Conservation (phyloP, 495 filamentous ascomycete species). For the Lasiosphaeris hirsuta region DNA sequence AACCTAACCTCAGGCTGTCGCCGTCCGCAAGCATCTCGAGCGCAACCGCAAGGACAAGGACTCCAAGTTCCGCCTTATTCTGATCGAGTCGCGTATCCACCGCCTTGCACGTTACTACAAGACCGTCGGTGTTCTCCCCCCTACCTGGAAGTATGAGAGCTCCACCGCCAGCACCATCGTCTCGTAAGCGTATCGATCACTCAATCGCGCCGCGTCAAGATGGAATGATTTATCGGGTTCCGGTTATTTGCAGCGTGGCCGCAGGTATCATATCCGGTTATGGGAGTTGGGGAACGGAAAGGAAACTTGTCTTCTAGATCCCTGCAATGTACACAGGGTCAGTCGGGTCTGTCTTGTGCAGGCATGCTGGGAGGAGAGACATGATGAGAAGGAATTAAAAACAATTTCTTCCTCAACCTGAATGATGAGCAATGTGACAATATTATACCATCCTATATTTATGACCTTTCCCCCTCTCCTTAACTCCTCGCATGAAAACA, state of each 20-base stretch:
- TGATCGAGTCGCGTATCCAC: conserved; percentile 99
- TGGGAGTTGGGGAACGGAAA: conserved; percentile 36
- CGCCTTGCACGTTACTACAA: conserved; percentile 95
- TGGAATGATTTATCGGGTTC: conserved; percentile 11
- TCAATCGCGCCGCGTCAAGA: conserved; percentile 11
- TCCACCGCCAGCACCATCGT: conserved; percentile 62
- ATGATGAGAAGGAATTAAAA: conserved; percentile 1
- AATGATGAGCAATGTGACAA: not conserved
- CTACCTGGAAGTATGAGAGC: conserved; percentile 95
- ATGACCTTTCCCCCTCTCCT: not conserved
- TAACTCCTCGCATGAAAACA: no score
- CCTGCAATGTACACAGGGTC: conserved; percentile 17
- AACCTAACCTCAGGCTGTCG: conserved; percentile 64
- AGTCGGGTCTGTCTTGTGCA: not conserved
- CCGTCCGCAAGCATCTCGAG: conserved; percentile 99
- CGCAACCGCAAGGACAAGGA: conserved; percentile 99
- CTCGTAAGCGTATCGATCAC: conserved; percentile 45
- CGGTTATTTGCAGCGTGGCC: conserved; percentile 22
- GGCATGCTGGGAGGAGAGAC: not conserved
- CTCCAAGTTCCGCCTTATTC: conserved; percentile 99
- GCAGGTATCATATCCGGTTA: conserved; percentile 10
- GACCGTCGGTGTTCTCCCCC: conserved; percentile 95
- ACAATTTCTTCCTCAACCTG: not conserved
- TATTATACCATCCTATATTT: conserved; percentile 9
- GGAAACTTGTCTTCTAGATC: conserved; percentile 32